Base-by-base conservation (phyloP, 345 rosid species). In the Hibiscus trionum region DNA sequence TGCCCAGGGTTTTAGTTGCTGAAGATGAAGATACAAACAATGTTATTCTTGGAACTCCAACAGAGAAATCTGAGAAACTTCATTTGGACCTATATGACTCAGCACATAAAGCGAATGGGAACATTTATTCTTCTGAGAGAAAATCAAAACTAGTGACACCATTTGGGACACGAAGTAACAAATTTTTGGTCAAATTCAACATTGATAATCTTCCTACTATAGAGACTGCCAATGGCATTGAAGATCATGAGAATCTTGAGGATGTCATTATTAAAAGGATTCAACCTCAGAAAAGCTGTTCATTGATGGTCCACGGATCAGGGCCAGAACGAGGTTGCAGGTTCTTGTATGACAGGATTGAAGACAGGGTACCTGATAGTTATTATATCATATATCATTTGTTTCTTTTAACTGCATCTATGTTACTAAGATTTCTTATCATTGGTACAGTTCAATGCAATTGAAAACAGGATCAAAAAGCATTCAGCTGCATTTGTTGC, bases 311-410 rank as follows among this genome's bases (percentile, higher is more conserved):
- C 72, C 85, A 79, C 78, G 80, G 76, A 77, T 73, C 86, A 72
- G 86, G 94, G 58, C 99, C 87, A 71, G 80, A 89, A 78, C 85
- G 82, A 59, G 91, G 92, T 77, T 92, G 97, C 81, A 85, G 92
- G 73, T 92, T 86, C 83, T 88, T 92, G 97, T 89, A 87, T 76
- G 93, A 95, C 75, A 83, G 85, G 84, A 87, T 82, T 24, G 96
- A 92, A 81, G 96, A 90, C 77, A 86, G 86, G 91, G 93, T 91
- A 86, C 62, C 11, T 69, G 69, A 61, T 66, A 33, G 79, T 72
- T 70, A 44, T 69, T 47, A 29, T 50, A 17, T 26, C 53, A 71
- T 59, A 21, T 66, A 64, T 75, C 3, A 61, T 71, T 16, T 58
- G 66, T 56, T 50, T 53, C 29, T 74, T 55, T 63, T 74, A 26